A percentile compares a stretch with the other conserved stretches of the same genome.
phyloP scores from a whole-genome alignment of 2,329 filamentous ascomycete species.

The Zarea fungicola region DNA sequence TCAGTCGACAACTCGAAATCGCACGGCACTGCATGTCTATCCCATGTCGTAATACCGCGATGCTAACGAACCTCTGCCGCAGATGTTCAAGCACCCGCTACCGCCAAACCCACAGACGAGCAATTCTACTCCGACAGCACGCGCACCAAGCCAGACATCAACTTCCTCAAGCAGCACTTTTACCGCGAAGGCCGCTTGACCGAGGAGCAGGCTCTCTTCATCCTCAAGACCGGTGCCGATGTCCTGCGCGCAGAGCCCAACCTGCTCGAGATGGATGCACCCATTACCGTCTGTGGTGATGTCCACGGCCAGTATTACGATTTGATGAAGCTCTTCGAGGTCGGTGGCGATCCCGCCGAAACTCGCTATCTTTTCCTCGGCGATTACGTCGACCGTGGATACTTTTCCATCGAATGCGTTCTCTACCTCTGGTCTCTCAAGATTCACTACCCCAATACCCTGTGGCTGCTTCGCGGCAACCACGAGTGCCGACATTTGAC shows the following conservation, averaged over 20 bases:
- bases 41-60: too few species aligned
- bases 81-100: slow-evolving; percentile 98
- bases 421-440: slow-evolving; percentile 97
- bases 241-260: slow-evolving; percentile 88
- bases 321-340: slow-evolving; percentile 98
- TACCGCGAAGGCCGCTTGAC: slow-evolving; percentile 95
- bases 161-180: slow-evolving; percentile 96
- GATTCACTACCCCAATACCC: slow-evolving; percentile 96
- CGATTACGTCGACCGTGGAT: slow-evolving; percentile 96
- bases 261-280: slow-evolving; percentile 97
- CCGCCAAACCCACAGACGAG: slow-evolving; percentile 85
- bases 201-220: slow-evolving; percentile 95
- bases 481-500: slow-evolving; percentile 98
- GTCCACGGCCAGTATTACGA: slow-evolving; percentile 99
- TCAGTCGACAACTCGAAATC: too few species aligned
- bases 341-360: slow-evolving; percentile 92
- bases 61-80: slow-evolving; percentile 14
- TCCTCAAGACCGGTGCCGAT: slow-evolving; percentile 82
- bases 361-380: slow-evolving; percentile 95
- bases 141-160: slow-evolving; percentile 81
- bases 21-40: too few species aligned
- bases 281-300: slow-evolving; percentile 97
- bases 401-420: slow-evolving; percentile 99
- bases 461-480: slow-evolving; percentile 96
- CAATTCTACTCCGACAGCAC: slow-evolving; percentile 90